Conservation (phyloP, 805 yeast species). For the Candida morakotiae region DNA sequence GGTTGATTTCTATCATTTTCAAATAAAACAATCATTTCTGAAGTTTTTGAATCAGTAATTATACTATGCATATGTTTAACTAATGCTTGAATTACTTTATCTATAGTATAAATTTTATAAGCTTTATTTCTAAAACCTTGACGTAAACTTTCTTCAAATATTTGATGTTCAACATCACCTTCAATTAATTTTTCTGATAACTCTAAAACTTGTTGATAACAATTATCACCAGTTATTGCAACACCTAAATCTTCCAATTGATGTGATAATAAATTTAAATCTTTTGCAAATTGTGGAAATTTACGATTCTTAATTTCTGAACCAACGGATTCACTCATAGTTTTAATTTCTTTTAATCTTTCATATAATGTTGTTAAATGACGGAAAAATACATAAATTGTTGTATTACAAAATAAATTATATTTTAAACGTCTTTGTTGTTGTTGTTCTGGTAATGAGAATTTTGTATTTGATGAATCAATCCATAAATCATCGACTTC, state of each 20-base stretch:
- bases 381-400: constrained; percentile 86
- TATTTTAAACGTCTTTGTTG: constrained; percentile 45
- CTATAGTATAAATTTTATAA: constrained; percentile 86
- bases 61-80: constrained; percentile 83
- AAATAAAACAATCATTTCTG: constrained; percentile 76
- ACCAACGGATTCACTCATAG: constrained; percentile 64
- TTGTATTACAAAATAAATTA: constrained; percentile 84
- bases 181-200: constrained; percentile 76
- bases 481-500: constrained; percentile 39
- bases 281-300: constrained; percentile 76
- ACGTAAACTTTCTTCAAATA: constrained; percentile 93
- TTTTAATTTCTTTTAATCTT: constrained; percentile 74
- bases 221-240: constrained; percentile 58
- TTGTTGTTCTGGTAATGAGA: constrained; percentile 22
- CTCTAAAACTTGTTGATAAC: constrained; percentile 73
- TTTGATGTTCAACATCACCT: constrained; percentile 87
- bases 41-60: constrained; percentile 71
- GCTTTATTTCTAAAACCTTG: constrained; percentile 94
- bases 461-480: constrained; percentile 30
- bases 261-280: constrained; percentile 73
- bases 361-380: constrained; percentile 76
- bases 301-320: constrained; percentile 63
- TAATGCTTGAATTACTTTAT: constrained; percentile 74
- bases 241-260: constrained; percentile 81
- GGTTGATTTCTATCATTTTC: constrained; percentile 71